phyloP scores from a whole-genome alignment of 306 rosid species.

The Cucumis sativus region Cucumber_9930_V3 NC_026656.2:7008501-7009000 shows the following conservation, averaged over 20 bases:
- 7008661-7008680: neutral
- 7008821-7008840: conserved; percentile 13
- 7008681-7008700: too few relatives aligned
- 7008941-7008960: neutral
- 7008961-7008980: too few relatives aligned
- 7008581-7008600: conserved; percentile 17
- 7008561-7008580: conserved; percentile 7
- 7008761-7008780: conserved; percentile 15
- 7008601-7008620: conserved; percentile 11
- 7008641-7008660: neutral
- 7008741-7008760: conserved; percentile 3
- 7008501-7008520: conserved; percentile 6
- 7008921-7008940: neutral
- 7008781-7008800: conserved; percentile 20
- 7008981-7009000: too few relatives aligned
- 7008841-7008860: neutral
- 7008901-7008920: conserved; percentile 12
- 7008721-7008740: neutral
- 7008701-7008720: too few relatives aligned
- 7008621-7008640: neutral
- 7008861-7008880: conserved; percentile 25
- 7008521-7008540: conserved; percentile 21
- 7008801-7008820: conserved; percentile 16
- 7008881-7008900: conserved; percentile 34
- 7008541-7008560: conserved; percentile 10